Evolutionary conservation across 768 basidiomycete genomes (phyloP), one percentile per base, ranked within the genome.

Genomic region (Tricholoma matsutake): DNA sequence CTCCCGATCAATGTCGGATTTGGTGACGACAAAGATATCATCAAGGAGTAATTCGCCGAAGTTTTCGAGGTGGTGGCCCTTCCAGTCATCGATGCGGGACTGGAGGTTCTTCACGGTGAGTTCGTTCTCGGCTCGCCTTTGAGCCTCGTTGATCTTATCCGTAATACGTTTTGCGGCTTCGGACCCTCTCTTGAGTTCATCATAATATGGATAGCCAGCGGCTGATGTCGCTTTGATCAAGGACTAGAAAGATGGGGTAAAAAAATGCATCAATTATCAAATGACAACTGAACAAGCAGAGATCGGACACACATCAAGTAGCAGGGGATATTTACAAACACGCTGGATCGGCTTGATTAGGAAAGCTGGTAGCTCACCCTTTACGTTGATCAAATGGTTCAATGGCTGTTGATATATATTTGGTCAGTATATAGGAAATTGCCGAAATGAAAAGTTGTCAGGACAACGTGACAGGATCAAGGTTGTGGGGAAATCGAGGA

Each of bases 321-420:
- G 84, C 13, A 99, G 81, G 25, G 96, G 96, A 73, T 98, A 98
- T 81, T 98, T 98, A 84, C 96, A 97, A 66, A 98, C 90, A 63
- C 97, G 87, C 74, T 99, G 97, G 54, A 99, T 91, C 6, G 97
- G 97, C 79, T 98, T 98, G 82, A 98, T 98, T 62, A 98, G 86
- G 77, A 98, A 96, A 8, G 94, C 94, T 61, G 93, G 92, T 32
- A 99, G 81, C 70, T 99, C 97, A 70, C 91, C 89, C 72, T 91
- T 91, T 68, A 89, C 88, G 67, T 94, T 92, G 76, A 96, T 91
- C 79, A 93, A 79, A 74, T 88, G 83, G 76, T 91, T 90, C 69
- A 91, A 80, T 62, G 85, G 83, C 92, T 94, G 70, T 77, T 76
- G 72, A 72, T 53, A 69, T 32, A 57, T 78, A 54, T 77, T 78